phyloP scores from a whole-genome alignment of 345 rosid genomes.

The Dovyalis caffra region DNA sequence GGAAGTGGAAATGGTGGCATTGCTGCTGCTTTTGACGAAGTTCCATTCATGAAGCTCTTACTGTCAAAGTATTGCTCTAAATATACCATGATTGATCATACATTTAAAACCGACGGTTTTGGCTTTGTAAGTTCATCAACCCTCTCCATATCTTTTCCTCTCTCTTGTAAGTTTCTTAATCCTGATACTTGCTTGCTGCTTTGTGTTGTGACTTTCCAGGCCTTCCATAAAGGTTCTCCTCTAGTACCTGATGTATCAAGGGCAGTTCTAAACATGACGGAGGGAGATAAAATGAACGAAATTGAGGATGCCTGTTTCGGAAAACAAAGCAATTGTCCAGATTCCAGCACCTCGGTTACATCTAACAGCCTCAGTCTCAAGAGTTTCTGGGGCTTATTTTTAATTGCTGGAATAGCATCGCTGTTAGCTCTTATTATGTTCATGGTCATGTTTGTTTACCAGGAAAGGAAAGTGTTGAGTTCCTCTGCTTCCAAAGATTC shows the following conservation, averaged over 20 bases:
- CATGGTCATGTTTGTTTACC: slow-evolving; percentile 1
- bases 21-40: slow-evolving; percentile 39
- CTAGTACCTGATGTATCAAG: too few species aligned
- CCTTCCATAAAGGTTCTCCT: too few species aligned
- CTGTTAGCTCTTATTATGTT: neutral
- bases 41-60: slow-evolving; percentile 26
- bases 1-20: slow-evolving; percentile 31
- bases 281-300: slow-evolving; percentile 15
- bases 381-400: slow-evolving; percentile 18
- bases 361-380: too few species aligned
- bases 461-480: neutral
- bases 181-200: too few species aligned
- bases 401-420: slow-evolving; percentile 16
- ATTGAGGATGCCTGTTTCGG: slow-evolving; percentile 18
- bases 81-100: slow-evolving; percentile 22
- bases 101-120: slow-evolving; percentile 30
- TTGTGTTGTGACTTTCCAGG: neutral
- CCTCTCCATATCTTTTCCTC: neutral
- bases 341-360: neutral
- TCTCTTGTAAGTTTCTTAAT: too few species aligned
- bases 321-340: neutral
- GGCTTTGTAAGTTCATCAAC: slow-evolving; percentile 37
- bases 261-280: too few species aligned
- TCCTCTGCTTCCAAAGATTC: too few species aligned
- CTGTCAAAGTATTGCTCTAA: slow-evolving; percentile 21